Conservation (phyloP, 179 eudicot genomes). For the Nepenthes alata region DNA sequence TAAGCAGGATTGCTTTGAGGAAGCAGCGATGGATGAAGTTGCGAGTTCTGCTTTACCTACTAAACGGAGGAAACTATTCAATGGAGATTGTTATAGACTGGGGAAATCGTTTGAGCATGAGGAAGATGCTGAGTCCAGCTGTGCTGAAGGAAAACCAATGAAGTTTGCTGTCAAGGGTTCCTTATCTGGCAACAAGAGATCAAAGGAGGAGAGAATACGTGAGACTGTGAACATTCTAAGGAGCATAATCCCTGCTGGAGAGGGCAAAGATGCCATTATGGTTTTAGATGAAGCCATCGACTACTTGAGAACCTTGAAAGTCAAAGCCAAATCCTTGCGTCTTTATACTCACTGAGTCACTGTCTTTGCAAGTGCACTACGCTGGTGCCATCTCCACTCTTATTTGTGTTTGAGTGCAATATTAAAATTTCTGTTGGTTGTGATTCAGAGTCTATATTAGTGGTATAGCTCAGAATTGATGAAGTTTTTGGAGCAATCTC, state of each 20-base stretch:
- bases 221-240: conserved; percentile 53
- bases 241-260: conserved; percentile 52
- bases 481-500: no score
- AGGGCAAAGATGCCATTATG: conserved; percentile 42
- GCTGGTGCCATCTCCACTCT: no score
- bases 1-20: conserved; percentile 20
- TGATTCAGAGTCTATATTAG: no score
- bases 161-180: conserved; percentile 8
- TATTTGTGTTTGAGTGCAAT: no score
- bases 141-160: conserved; percentile 22
- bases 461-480: no score
- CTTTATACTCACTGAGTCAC: conserved; percentile 22
- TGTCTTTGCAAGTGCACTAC: no score
- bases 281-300: conserved; percentile 79
- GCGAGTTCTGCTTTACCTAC: conserved; percentile 41
- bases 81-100: conserved; percentile 20
- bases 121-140: conserved; percentile 67
- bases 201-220: conserved; percentile 41
- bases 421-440: no score
- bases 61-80: conserved; percentile 37
- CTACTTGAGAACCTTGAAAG: conserved; percentile 51
- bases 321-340: conserved; percentile 46
- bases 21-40: conserved; percentile 46
- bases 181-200: conserved; percentile 26
- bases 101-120: conserved; percentile 22